phyloP scores from a whole-genome alignment of 1,139 yeast species.

The Sugiyamaella grinbergsii region DNA sequence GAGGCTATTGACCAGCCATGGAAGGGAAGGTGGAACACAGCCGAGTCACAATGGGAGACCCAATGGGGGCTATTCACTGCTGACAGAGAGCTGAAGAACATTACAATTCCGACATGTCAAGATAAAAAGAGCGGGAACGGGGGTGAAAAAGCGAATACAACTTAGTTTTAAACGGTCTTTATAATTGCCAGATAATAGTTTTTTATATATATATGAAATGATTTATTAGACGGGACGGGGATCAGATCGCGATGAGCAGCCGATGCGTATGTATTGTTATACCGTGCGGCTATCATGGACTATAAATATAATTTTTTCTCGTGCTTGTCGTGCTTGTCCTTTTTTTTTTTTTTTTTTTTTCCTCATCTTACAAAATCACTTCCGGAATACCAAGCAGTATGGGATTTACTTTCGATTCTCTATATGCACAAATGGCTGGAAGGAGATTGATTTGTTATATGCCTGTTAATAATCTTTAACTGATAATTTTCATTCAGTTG shows the following conservation, averaged over 20 bases:
- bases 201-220: slow-evolving; percentile 8
- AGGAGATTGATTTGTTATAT: slow-evolving; percentile 33
- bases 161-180: not conserved
- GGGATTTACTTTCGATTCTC: slow-evolving; percentile 30
- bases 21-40: slow-evolving; percentile 57
- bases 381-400: slow-evolving; percentile 40
- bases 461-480: slow-evolving; percentile 33
- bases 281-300: slow-evolving; percentile 6
- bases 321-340: slow-evolving; percentile 4
- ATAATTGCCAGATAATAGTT: slow-evolving; percentile 12
- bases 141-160: not conserved
- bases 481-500: slow-evolving; percentile 23
- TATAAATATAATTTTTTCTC: slow-evolving; percentile 18
- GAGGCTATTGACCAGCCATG: slow-evolving; percentile 78
- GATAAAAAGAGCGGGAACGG: slow-evolving; percentile 1
- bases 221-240: not conserved
- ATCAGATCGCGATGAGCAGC: no score
- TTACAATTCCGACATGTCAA: slow-evolving; percentile 35
- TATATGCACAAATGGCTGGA: slow-evolving; percentile 42
- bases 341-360: slow-evolving; percentile 26
- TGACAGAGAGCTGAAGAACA: slow-evolving; percentile 50
- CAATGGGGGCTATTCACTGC: slow-evolving; percentile 67
- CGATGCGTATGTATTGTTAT: no score
- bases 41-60: slow-evolving; percentile 60
- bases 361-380: slow-evolving; percentile 31